phyloP scores from a whole-genome alignment of 2,329 filamentous ascomycete species.

The Sporothrix humicola region DNA sequence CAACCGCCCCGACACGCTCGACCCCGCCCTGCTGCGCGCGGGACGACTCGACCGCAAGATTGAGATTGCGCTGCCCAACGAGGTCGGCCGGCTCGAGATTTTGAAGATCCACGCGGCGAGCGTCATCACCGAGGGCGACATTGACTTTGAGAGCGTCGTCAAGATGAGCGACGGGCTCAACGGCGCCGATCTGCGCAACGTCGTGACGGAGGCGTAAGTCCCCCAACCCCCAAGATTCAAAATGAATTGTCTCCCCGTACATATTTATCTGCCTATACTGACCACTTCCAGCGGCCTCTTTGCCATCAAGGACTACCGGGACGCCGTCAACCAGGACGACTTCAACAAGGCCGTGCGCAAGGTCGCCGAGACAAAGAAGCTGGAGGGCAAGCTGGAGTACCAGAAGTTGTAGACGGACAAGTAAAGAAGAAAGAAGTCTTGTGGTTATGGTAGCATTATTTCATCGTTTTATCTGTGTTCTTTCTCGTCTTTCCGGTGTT shows the following conservation, averaged over 20 bases:
- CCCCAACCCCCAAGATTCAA: no score
- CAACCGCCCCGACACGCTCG: slow-evolving; percentile 94
- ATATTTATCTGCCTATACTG: slow-evolving; percentile 38
- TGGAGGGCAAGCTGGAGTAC: slow-evolving; percentile 98
- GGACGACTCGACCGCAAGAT: slow-evolving; percentile 96
- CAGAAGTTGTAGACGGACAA: slow-evolving; percentile 75
- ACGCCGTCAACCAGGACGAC: slow-evolving; percentile 96
- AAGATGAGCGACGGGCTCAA: slow-evolving; percentile 99
- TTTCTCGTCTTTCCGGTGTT: slow-evolving; percentile 15
- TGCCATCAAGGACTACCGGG: slow-evolving; percentile 97
- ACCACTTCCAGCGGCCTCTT: slow-evolving; percentile 75
- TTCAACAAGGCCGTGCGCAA: slow-evolving; percentile 99
- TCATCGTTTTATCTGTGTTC: neutral
- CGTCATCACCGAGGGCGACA: slow-evolving; percentile 88
- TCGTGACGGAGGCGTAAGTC: slow-evolving; percentile 99
- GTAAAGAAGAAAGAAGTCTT: neutral
- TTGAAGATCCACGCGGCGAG: slow-evolving; percentile 93
- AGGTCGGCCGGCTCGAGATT: slow-evolving; percentile 94
- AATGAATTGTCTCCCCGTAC: no score
- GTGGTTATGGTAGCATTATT: neutral
- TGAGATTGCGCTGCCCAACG: slow-evolving; percentile 95
- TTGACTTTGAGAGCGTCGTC: slow-evolving; percentile 98
- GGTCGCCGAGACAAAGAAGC: slow-evolving; percentile 95
- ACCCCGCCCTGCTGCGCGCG: slow-evolving; percentile 88
- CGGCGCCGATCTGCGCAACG: slow-evolving; percentile 94